Base-by-base conservation (phyloP, 495 filamentous ascomycete species). In the Lasiosphaeriaceae sp. region DNA sequence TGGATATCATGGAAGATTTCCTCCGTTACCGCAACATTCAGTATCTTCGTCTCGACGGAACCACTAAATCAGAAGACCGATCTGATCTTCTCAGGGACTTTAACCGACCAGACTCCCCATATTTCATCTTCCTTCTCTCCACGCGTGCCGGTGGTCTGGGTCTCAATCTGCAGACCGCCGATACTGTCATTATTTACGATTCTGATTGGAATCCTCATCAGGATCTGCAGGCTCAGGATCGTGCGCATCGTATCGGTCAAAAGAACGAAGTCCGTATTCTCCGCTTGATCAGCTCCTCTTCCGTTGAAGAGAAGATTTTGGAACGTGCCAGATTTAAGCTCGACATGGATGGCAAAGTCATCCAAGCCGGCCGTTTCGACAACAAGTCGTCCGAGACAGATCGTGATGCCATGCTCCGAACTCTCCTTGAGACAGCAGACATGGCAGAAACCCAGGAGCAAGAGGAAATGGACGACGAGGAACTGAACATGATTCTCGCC, bases 1-100 rank as follows among this genome's bases (percentile, higher is more conserved):
- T 98, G 94, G 96, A 98, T 71, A 98, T 98, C 69, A 97, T 98
- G 95, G 94, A 98, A 64, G 94, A 98, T 72, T 98, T 94, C 73
- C 77, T 98, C 52, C 89, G 94, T 4, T 84, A 89, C 55, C 83
- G 90, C 46, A 86, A 85, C 24, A 78, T 96, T 60, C 74, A 84
- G 54, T 98, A 96, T 69, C 80, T 98, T 44, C 91, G 94, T 57
- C 81, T 98, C 46, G 94, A 98, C 64, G 94, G 94, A 71, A 90
- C 91, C 4, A 98, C 94, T 19, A 98, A 98, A 70, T 90, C 94
- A 0, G 94, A 98, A 67, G 94, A 98, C 69, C 90, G 94, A 55
- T 97, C 95, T 1, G 89, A 95, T 19, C 80, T 98, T 24, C 74
- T 98, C 58, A 87, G 83, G 64, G 75, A 84, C 23, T 98, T 98